Percentiles rank a stretch among this genome's conserved stretches.
Evolutionary conservation across 352 stramenopile genomes (phyloP).

Genomic region (Pythium insidiosum): DNA sequence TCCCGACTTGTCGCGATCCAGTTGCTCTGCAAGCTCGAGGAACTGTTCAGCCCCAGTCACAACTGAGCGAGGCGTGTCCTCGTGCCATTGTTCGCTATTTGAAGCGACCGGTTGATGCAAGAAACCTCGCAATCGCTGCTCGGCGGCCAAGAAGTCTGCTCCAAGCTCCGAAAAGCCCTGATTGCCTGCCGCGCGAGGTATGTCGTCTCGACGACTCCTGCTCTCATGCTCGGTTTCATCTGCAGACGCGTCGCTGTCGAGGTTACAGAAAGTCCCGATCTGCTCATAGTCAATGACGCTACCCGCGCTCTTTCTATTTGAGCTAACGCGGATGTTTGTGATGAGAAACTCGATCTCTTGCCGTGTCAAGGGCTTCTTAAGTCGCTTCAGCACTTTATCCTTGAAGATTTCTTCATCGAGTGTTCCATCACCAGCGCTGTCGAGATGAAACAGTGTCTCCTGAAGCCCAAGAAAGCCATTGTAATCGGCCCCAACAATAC

Average conservation of each 20-base stretch:
- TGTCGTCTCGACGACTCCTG: no score
- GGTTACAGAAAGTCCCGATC: conserved; percentile 27
- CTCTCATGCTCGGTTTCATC: conserved; percentile 27
- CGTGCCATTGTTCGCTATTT: neutral
- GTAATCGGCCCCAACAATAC: conserved; percentile 18
- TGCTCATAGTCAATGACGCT: conserved; percentile 48
- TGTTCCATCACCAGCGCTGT: conserved; percentile 25
- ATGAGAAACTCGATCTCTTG: conserved; percentile 43
- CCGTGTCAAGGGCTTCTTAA: conserved; percentile 32
- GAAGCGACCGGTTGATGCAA: conserved; percentile 14
- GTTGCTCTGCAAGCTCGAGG: conserved; percentile 30
- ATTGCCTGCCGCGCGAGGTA: no score
- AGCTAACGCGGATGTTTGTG: conserved; percentile 21
- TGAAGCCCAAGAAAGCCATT: conserved; percentile 38
- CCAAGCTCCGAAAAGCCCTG: conserved; percentile 17
- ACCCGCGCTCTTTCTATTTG: conserved; percentile 1
- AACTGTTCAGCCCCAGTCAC: conserved; percentile 48
- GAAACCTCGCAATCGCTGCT: conserved; percentile 36
- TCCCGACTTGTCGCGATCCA: conserved; percentile 25
- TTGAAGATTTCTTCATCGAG: conserved; percentile 29
- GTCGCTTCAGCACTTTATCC: conserved; percentile 25
- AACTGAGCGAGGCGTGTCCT: conserved; percentile 27
- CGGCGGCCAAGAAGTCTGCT: conserved; percentile 24
- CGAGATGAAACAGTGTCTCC: conserved; percentile 27
- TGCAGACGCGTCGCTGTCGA: conserved; percentile 46